These are phyloP conservation scores for Podospora didyma DNA, from an alignment of 495 filamentous ascomycete species.

Conservation along the genomic window DNA sequence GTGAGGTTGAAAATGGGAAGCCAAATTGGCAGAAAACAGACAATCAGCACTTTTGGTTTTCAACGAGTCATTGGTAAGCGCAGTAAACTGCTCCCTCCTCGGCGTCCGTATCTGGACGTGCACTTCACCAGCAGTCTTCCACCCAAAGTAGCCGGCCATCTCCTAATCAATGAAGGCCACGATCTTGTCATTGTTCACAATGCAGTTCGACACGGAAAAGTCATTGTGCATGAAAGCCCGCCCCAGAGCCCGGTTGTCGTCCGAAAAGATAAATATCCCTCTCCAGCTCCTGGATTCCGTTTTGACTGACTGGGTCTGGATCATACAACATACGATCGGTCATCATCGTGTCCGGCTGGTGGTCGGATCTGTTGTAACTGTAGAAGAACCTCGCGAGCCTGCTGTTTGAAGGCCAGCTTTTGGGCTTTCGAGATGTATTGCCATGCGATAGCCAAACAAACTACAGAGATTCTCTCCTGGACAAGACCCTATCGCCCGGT, in stretches of 20 bases:
- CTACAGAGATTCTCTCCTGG: conserved; percentile 42
- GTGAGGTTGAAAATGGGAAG: too few relatives aligned
- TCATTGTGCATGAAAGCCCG: conserved; percentile 41
- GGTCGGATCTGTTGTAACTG: conserved; percentile 36
- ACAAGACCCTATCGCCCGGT: conserved; percentile 35
- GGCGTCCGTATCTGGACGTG: conserved; percentile 36
- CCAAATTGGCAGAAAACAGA: too few relatives aligned
- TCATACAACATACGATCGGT: conserved; percentile 32
- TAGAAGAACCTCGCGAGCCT: conserved; percentile 41
- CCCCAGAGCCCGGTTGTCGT: conserved; percentile 26
- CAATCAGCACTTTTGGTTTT: too few relatives aligned
- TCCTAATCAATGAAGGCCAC: conserved; percentile 45
- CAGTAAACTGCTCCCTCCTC: conserved; percentile 34
- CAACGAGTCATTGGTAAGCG: too few relatives aligned
- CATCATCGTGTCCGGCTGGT: conserved; percentile 4
- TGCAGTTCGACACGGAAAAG: conserved; percentile 36
- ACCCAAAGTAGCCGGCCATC: conserved; percentile 45
- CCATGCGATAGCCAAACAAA: conserved; percentile 41
- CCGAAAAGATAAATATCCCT: conserved; percentile 32
- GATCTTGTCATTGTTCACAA: conserved; percentile 40
- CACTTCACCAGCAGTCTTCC: conserved; percentile 36
- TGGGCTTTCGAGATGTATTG: conserved; percentile 36
- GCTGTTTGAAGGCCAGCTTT: conserved; percentile 37
- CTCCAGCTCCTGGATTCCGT: conserved; percentile 30
- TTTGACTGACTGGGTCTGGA: conserved; percentile 30